Conservation (phyloP, 441 rosid species). For the Metrosideros polymorpha region DNA sequence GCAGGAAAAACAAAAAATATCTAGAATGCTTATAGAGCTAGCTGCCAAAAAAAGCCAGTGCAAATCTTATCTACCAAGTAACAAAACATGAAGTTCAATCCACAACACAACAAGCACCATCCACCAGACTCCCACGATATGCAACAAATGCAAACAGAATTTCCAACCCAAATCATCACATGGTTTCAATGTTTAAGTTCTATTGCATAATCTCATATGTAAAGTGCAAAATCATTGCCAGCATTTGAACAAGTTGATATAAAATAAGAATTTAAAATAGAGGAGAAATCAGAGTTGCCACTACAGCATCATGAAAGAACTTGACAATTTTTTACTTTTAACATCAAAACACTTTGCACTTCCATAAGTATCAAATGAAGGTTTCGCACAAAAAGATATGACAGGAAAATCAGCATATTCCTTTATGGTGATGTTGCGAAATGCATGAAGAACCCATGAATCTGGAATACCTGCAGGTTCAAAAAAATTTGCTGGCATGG, state of each 20-base stretch:
- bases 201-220: background rate
- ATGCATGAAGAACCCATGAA: background rate
- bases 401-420: background rate
- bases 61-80: background rate
- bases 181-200: background rate
- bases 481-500: slow-evolving; percentile 90
- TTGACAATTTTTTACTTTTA: background rate
- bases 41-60: background rate
- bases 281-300: background rate
- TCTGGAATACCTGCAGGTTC: slow-evolving; percentile 67
- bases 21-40: background rate
- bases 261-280: background rate
- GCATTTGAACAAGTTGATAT: background rate
- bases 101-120: background rate
- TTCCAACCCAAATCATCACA: background rate
- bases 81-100: background rate
- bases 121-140: background rate
- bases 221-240: background rate
- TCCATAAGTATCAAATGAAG: background rate
- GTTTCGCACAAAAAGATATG: background rate
- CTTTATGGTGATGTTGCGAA: background rate
- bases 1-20: background rate
- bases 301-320: background rate
- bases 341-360: background rate
- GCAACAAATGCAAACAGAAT: background rate